Evolutionary conservation across 1,284 basidiomycete species (phyloP), one percentile per base, ranked within the genome.

Genomic region (Rhodotorula sp.): DNA sequence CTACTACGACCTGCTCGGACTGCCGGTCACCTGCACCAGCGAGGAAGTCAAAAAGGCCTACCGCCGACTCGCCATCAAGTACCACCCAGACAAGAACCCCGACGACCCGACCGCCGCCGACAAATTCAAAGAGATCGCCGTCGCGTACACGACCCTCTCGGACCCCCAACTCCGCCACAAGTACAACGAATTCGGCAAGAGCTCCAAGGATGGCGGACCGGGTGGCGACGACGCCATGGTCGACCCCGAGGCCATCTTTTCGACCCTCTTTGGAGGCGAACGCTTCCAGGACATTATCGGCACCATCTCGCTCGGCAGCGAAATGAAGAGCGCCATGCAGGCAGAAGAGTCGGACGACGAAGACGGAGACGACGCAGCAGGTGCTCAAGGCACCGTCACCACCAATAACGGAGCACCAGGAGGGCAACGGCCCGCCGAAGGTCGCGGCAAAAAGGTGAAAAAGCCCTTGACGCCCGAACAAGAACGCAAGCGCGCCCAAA

Each of bases 311-410:
- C 83, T 93, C 76, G 95, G 93, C 46, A 87, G 87, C 77, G 95
- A 99, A 78, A 98, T 99, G 96, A 99, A 99, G 83, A 87, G 93
- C 10, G 95, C 94, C 8, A 83, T 99, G 79, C 95, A 99, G 79
- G 91, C 95, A 78, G 93, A 92, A 6, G 63, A 58, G 8, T 55
- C 56, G 18, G 89, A 91, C 72, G 85, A 84, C 17, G 84, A 85
- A 29, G 84, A 83, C 33, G 81, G 77, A 18, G 68, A 70, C 26
- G 55, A 63, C 6, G 60, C 64, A 14, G 49, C 61, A 3, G 46
- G 60, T 17, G n/a, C 26, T 5, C 53, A 54, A 18, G 30, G 30
- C 33, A n/a, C 18, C 30, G 26, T 53, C 37, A 10, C 45, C 4
- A 24, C 57, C 7, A 45, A 57, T 17, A n/a, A 48, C 29, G 48